These are phyloP conservation scores for Nemania bipapillata DNA, from an alignment of 2,329 filamentous ascomycete species.

Conservation along the genomic window DNA sequence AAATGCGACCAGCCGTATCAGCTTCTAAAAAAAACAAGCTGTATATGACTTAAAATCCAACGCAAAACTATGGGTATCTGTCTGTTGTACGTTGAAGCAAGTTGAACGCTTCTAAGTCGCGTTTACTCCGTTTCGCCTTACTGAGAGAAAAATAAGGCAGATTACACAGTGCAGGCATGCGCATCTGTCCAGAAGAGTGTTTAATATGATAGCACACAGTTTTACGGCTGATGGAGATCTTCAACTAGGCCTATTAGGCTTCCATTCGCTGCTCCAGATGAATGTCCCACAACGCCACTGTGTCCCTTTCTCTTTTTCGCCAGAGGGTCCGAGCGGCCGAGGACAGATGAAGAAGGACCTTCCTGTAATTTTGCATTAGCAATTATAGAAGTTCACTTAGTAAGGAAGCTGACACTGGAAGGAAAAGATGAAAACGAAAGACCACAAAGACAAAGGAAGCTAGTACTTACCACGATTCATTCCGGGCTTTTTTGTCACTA, in stretches of 20 bases:
- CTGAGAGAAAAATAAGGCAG: neutral
- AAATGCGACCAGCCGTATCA: too few relatives aligned
- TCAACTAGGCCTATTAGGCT: constrained; percentile 32
- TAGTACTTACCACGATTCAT: constrained; percentile 74
- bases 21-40: neutral
- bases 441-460: neutral
- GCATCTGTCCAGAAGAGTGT: neutral
- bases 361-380: constrained; percentile 52
- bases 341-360: constrained; percentile 72
- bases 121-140: neutral
- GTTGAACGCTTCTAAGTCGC: neutral
- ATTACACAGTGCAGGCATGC: neutral
- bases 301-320: constrained; percentile 83
- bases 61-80: neutral
- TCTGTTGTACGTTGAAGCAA: neutral
- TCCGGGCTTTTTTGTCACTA: constrained; percentile 88
- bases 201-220: neutral
- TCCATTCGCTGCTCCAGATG: constrained; percentile 74
- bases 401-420: neutral
- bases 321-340: constrained; percentile 83
- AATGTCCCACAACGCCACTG: constrained; percentile 91
- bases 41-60: neutral
- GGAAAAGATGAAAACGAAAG: neutral
- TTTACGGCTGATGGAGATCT: neutral
- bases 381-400: neutral